A percentile compares a stretch with the other conserved stretches of the same genome.
Evolutionary conservation across 495 filamentous ascomycete species (phyloP).

Genomic region (Zalerion maritima): DNA sequence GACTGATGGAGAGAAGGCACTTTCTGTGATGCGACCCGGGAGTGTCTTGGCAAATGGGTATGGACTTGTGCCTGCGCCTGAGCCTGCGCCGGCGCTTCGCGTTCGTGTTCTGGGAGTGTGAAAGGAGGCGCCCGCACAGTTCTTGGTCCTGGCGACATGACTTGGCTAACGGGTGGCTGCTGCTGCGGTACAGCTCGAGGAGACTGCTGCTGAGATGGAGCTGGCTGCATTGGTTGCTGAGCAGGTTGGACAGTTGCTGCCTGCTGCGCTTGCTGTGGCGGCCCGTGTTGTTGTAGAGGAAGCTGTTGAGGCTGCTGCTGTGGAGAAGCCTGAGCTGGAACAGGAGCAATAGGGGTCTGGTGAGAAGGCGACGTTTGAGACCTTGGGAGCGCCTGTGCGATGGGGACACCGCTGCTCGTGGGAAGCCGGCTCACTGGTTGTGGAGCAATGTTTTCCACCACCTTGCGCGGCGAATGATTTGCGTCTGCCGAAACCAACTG

Average conservation of each 20-base stretch:
- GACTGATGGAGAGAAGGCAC: not conserved
- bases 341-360: too few relatives aligned
- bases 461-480: conserved; percentile 31
- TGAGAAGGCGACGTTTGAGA: too few relatives aligned
- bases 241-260: conserved; percentile 11
- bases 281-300: conserved; percentile 1
- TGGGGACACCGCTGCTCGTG: conserved; percentile 21
- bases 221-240: conserved; percentile 10
- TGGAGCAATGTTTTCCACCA: conserved; percentile 13
- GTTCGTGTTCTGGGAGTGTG: conserved; percentile 15
- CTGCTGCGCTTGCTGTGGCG: conserved; percentile 14
- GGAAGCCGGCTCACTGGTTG: conserved; percentile 13
- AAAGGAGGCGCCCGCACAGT: conserved; percentile 23
- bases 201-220: conserved; percentile 12
- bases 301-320: conserved; percentile 8
- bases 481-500: conserved; percentile 46
- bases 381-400: conserved; percentile 24
- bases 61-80: too few relatives aligned
- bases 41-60: not conserved
- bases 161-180: conserved; percentile 15
- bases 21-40: not conserved
- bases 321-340: conserved; percentile 11
- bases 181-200: conserved; percentile 14
- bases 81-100: conserved; percentile 11
- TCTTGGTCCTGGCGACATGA: conserved; percentile 23